These are phyloP conservation scores for Sporothrix humicola DNA, from an alignment of 2,329 filamentous ascomycete genomes.

Conservation along the genomic window DNA sequence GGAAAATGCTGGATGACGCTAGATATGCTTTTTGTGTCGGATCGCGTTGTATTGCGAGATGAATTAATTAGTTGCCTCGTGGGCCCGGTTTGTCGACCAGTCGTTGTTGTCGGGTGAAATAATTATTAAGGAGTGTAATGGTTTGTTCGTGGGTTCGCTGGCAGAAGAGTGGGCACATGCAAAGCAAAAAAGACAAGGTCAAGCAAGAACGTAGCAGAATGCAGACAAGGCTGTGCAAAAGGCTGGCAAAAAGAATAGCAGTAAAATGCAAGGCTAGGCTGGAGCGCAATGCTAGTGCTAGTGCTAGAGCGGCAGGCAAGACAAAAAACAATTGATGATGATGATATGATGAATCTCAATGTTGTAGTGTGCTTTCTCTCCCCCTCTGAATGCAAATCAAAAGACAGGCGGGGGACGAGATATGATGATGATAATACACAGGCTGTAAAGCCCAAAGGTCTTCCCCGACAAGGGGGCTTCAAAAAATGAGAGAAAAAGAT, in stretches of 20 bases:
- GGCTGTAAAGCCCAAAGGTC: not conserved
- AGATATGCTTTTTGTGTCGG: not conserved
- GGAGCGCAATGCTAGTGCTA: constrained; percentile 11
- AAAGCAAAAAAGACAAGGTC: constrained; percentile 10
- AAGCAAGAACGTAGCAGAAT: not conserved
- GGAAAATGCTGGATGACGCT: not conserved
- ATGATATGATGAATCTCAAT: constrained; percentile 16
- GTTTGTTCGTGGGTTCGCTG: not conserved
- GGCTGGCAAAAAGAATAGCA: constrained; percentile 17
- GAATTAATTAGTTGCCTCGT: not conserved
- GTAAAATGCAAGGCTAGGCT: constrained; percentile 18
- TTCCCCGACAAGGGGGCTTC: constrained; percentile 1
- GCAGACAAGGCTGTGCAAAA: not conserved
- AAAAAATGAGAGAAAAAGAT: not conserved
- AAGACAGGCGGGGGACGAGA: not conserved
- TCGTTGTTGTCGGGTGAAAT: not conserved
- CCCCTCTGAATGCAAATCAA: not conserved
- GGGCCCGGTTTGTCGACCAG: not conserved
- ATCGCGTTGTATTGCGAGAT: not conserved
- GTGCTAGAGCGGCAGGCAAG: not conserved
- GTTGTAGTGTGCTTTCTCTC: not conserved
- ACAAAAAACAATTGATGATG: constrained; percentile 21
- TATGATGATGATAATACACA: constrained; percentile 22
- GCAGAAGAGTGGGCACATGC: not conserved
- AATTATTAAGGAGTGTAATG: constrained; percentile 19